Conservation (phyloP, 2,329 filamentous ascomycete species). For the Xylaria sp. region DNA sequence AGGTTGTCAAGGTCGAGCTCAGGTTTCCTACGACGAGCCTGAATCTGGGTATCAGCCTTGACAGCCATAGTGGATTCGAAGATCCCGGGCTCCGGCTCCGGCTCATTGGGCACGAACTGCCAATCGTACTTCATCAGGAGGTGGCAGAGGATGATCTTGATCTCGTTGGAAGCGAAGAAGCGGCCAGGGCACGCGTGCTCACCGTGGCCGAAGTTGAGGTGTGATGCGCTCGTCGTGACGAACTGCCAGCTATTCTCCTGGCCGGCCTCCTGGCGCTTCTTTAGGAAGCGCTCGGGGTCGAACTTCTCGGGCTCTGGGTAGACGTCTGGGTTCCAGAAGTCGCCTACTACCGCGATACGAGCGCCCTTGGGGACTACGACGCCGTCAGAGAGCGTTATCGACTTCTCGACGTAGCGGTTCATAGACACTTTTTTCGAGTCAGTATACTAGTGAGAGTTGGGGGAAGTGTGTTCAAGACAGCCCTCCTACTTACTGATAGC, state of each 20-base stretch:
- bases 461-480: too few species aligned
- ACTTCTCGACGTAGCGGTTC: conserved; percentile 40
- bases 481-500: conserved; percentile 33
- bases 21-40: conserved; percentile 36
- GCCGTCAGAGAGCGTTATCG: conserved; percentile 39
- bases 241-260: conserved; percentile 45
- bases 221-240: conserved; percentile 43
- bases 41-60: conserved; percentile 34
- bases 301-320: conserved; percentile 40
- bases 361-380: conserved; percentile 36
- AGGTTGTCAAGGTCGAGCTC: conserved; percentile 41
- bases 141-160: conserved; percentile 34
- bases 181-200: conserved; percentile 45
- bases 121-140: conserved; percentile 44
- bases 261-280: conserved; percentile 39
- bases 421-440: conserved; percentile 35
- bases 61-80: conserved; percentile 34
- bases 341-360: conserved; percentile 39
- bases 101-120: conserved; percentile 37
- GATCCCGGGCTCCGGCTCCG: conserved; percentile 25
- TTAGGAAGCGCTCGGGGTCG: conserved; percentile 40
- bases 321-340: conserved; percentile 37
- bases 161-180: conserved; percentile 34
- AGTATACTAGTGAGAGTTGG: not conserved
- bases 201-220: conserved; percentile 48